Base-by-base conservation (phyloP, 192 early-diverging fungal genomes). In the Backusella morwellensis region DNA sequence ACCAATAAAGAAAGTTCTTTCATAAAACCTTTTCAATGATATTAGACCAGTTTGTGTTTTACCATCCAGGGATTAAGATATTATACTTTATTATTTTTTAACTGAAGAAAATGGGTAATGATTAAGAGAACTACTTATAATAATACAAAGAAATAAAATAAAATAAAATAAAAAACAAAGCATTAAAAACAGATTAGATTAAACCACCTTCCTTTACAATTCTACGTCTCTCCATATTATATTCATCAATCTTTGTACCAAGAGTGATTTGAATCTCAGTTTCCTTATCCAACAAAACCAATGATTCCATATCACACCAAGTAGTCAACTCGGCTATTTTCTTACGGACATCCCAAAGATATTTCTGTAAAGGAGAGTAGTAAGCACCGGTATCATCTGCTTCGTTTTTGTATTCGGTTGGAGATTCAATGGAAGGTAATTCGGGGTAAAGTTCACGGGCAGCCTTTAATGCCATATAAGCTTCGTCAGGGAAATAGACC, bases 401-500 rank as follows among this genome's bases (percentile, higher is more conserved):
- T 38, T 72, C 52, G 29, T 66, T 66, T 34, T 67, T 70, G 66
- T 81, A 81, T 41, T 70, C 35, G 1, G 70, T 73, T 19, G 82
- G 82, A 11, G 72, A 70, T 26, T 70, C 6, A 29, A 83, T 67
- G 21, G 38, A 23, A 63, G 82, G 82, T 23, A 83, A 75, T 0
- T 29, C 19, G 9, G 78, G 78, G 14, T 77, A 78, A 5, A 83
- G 50, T 41, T 54, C 63, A 44, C 82, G 78, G 6, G 82, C 82
- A 41, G 77, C 76, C 71, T 77, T 80, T 23, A 83, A 29, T 34
- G 78, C 70, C 4, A 74, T 26, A 68, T 66, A 83, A 4, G 82
- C 82, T 12, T n/a, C 42, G 19, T 83, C 75, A n/a, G 82, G 82
- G 56, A 83, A 83, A 40, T 77, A 79, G 4, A 83, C 70, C 34